Percentiles rank a stretch among this genome's conserved stretches.
Evolutionary conservation across 495 filamentous ascomycete genomes (phyloP).

Genomic region (Hamigera avellanea): DNA sequence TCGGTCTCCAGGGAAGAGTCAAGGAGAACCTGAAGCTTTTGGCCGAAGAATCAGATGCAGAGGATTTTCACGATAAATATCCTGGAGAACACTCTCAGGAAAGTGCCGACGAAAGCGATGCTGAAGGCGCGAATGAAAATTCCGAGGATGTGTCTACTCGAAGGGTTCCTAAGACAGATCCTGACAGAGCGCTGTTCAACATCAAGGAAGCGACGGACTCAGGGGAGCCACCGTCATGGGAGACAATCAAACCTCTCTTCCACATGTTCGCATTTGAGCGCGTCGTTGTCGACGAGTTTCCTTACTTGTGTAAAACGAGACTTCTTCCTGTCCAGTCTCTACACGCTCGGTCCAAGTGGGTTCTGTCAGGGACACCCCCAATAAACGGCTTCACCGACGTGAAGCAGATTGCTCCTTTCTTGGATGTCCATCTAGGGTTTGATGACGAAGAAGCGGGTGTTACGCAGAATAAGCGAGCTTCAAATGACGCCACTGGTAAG

Average conservation of each 20-base stretch:
- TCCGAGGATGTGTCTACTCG: no score
- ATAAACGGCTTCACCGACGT: constrained; percentile 46
- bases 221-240: neutral
- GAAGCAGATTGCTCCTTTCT: constrained; percentile 41
- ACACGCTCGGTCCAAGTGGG: constrained; percentile 46
- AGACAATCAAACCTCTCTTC: constrained; percentile 36
- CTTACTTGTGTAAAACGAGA: constrained; percentile 35
- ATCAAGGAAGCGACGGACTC: neutral
- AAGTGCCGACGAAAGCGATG: no score
- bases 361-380: constrained; percentile 56
- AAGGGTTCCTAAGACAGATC: no score
- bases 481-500: constrained; percentile 25
- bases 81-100: no score
- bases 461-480: constrained; percentile 19
- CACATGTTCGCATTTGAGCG: constrained; percentile 53
- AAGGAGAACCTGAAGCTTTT: neutral
- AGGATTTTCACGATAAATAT: no score
- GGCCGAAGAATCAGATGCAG: constrained; percentile 6
- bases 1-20: no score
- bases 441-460: constrained; percentile 31
- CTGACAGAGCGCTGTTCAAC: no score
- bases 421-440: constrained; percentile 44
- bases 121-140: no score
- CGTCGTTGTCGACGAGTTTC: constrained; percentile 59
- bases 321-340: constrained; percentile 20